Conservation (phyloP, 306 rosid genomes). For the Gynostemma pentaphyllum region DNA sequence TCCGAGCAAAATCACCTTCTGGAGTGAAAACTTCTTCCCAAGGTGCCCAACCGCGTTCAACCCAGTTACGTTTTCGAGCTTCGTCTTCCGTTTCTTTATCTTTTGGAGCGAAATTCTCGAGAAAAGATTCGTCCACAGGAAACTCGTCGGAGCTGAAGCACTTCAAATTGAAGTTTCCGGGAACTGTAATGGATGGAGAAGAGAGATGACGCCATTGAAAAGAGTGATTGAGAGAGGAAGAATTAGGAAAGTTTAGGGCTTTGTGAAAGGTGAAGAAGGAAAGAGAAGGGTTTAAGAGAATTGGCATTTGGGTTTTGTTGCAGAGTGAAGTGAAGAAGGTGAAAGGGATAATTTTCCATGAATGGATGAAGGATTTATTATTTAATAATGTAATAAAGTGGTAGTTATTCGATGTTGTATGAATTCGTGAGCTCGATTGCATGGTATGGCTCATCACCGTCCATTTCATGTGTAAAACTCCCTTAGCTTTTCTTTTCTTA, state of each 20-base stretch:
- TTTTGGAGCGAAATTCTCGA: slow-evolving; percentile 38
- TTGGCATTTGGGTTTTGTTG: slow-evolving; percentile 33
- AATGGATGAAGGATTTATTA: not conserved
- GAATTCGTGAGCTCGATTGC: not conserved
- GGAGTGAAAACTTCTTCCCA: slow-evolving; percentile 93
- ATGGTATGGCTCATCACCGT: not conserved
- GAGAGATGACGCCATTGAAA: slow-evolving; percentile 29
- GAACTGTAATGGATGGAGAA: not conserved
- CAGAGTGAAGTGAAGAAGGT: not conserved
- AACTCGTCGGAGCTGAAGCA: slow-evolving; percentile 77
- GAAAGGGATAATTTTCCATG: not conserved
- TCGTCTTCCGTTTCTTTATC: slow-evolving; percentile 80
- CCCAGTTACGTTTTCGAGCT: slow-evolving; percentile 77
- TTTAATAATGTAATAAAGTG: not conserved
- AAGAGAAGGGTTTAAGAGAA: slow-evolving; percentile 45
- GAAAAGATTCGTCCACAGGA: slow-evolving; percentile 81
- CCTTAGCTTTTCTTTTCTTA: not conserved
- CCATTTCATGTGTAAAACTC: not conserved
- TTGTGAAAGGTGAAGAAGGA: slow-evolving; percentile 62
- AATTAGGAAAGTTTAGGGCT: slow-evolving; percentile 37
- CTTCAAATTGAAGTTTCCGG: not conserved
- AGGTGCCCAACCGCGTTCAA: slow-evolving; percentile 95
- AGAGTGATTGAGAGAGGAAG: slow-evolving; percentile 3
- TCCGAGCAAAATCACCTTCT: slow-evolving; percentile 76
- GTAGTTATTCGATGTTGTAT: not conserved